Conservation (phyloP, 371 early-diverging fungal species). For the Choanephora cucurbitarum region DNA sequence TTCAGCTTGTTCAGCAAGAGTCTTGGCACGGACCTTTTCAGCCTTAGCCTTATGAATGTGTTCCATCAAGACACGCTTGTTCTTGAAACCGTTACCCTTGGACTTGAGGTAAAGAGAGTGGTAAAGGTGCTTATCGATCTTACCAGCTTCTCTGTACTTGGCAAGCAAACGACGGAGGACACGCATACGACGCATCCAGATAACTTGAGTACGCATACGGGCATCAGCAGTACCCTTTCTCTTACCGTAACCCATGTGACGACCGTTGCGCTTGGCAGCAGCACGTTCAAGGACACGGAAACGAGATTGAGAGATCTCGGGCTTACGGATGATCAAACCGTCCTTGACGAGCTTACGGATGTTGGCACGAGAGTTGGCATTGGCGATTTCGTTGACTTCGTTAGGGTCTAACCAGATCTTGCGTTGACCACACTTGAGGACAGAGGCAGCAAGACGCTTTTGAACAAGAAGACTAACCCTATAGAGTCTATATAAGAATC, state of each 20-base stretch:
- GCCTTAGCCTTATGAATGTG: slow-evolving; percentile 99
- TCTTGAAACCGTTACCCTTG: slow-evolving; percentile 99
- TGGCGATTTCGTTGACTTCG: slow-evolving; percentile 93
- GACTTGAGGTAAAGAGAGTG: slow-evolving; percentile 97
- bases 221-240: slow-evolving; percentile 99
- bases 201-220: slow-evolving; percentile 94
- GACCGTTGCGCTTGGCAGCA: slow-evolving; percentile 98
- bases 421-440: slow-evolving; percentile 98
- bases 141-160: slow-evolving; percentile 97
- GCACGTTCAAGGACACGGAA: slow-evolving; percentile 94
- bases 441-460: slow-evolving; percentile 97
- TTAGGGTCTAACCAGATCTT: slow-evolving; percentile 99
- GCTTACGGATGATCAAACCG: slow-evolving; percentile 98
- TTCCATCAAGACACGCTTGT: slow-evolving; percentile 99
- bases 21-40: slow-evolving; percentile 95
- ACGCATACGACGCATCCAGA: slow-evolving; percentile 99
- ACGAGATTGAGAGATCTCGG: slow-evolving; percentile 91
- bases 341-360: slow-evolving; percentile 97
- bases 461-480: slow-evolving; percentile 85
- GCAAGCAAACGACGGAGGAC: slow-evolving; percentile 96
- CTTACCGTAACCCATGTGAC: slow-evolving; percentile 99
- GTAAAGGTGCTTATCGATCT: slow-evolving; percentile 99
- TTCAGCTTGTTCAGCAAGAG: slow-evolving; percentile 97
- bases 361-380: slow-evolving; percentile 97
- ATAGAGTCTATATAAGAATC: too few relatives aligned